Percentiles rank a stretch among this genome's conserved stretches.
Evolutionary conservation across 2,329 filamentous ascomycete genomes (phyloP).

Genomic region (Colletotrichum sp.): DNA sequence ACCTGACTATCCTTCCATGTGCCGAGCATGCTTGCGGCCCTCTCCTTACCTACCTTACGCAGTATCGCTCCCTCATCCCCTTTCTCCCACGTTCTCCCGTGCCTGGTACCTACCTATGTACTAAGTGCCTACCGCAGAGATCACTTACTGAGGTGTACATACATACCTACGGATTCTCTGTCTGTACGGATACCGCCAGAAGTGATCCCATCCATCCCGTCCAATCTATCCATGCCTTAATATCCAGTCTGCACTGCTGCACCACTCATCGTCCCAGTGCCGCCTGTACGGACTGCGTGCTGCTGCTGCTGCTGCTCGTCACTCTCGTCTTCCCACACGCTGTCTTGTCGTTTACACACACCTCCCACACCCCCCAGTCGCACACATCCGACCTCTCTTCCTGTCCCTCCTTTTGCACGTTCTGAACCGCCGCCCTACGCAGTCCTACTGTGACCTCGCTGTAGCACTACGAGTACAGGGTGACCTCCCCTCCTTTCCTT

Average conservation of each 20-base stretch:
- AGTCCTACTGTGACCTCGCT: slow-evolving; percentile 6
- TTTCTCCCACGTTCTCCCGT: not conserved
- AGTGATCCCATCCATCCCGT: not conserved
- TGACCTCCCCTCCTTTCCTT: slow-evolving; percentile 8
- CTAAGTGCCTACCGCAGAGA: not conserved
- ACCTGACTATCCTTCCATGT: not conserved
- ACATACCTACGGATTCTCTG: not conserved
- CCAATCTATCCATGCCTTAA: not conserved
- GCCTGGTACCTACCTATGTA: not conserved
- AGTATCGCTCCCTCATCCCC: not conserved
- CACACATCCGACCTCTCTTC: not conserved
- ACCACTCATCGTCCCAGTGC: not conserved
- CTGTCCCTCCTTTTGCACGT: slow-evolving; percentile 15
- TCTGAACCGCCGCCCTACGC: slow-evolving; percentile 18
- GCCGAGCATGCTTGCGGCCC: not conserved
- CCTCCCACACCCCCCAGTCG: not conserved
- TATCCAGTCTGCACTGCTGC: not conserved
- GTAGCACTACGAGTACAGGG: not conserved
- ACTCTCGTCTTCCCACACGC: not conserved
- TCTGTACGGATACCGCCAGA: not conserved
- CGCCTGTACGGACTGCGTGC: not conserved
- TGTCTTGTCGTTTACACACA: not conserved
- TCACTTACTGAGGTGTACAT: not conserved
- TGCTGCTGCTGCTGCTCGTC: not conserved
- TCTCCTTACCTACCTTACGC: not conserved